These are phyloP conservation scores for Diaporthe vexans DNA, from an alignment of 2,329 filamentous ascomycete genomes.

Conservation along the genomic window DNA sequence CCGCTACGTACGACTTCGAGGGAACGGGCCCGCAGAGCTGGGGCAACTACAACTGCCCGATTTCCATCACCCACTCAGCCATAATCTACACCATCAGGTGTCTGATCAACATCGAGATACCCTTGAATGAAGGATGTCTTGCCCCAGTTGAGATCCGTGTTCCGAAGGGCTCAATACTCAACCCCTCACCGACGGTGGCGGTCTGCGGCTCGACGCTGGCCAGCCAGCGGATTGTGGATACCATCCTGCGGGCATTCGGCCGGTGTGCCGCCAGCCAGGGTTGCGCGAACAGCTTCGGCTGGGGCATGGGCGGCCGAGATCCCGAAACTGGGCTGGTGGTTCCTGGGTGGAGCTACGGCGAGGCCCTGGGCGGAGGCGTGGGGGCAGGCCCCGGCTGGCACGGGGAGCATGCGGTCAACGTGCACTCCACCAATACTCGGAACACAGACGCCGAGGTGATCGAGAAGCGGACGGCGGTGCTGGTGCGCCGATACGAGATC, in stretches of 20 bases:
- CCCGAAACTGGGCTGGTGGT: slow-evolving; percentile 45
- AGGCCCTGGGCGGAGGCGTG: slow-evolving; percentile 53
- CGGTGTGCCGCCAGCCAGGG: slow-evolving; percentile 48
- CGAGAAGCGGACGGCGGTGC: slow-evolving; percentile 52
- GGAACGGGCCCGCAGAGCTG: slow-evolving; percentile 52
- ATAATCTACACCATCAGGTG: slow-evolving; percentile 54
- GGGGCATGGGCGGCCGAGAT: slow-evolving; percentile 51
- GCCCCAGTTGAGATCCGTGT: slow-evolving; percentile 50
- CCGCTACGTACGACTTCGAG: slow-evolving; percentile 44
- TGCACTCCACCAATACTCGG: slow-evolving; percentile 56
- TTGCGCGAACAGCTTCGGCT: slow-evolving; percentile 51
- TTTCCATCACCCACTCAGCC: slow-evolving; percentile 55
- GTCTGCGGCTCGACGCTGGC: slow-evolving; percentile 72
- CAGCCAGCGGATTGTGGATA: slow-evolving; percentile 50
- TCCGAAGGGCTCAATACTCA: slow-evolving; percentile 49
- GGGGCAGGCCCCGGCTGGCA: slow-evolving; percentile 50
- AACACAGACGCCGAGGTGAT: slow-evolving; percentile 54
- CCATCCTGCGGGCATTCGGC: slow-evolving; percentile 50
- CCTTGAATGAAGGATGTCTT: slow-evolving; percentile 55
- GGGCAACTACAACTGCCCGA: slow-evolving; percentile 54
- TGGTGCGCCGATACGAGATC: slow-evolving; percentile 51
- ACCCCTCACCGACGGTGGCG: slow-evolving; percentile 48
- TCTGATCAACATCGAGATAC: slow-evolving; percentile 52
- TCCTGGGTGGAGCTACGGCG: slow-evolving; percentile 53
- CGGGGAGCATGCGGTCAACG: slow-evolving; percentile 50